A percentile compares a stretch with the other conserved stretches of the same genome.
Conservation (phyloP, 2,329 filamentous ascomycete genomes). For the Stemphylium beticola region DNA sequence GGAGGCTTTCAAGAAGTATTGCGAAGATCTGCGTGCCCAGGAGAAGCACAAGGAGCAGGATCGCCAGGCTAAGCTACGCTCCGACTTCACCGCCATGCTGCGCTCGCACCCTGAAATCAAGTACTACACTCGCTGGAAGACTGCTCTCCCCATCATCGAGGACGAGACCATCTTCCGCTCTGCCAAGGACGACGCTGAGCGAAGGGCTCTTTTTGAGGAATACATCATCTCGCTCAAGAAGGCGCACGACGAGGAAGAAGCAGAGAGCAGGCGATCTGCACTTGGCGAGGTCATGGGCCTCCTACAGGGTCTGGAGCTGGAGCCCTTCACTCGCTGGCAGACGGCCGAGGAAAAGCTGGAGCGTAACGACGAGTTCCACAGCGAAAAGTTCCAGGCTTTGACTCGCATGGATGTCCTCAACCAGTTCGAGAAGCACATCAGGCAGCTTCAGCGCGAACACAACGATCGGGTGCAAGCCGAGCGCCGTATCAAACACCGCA, state of each 20-base stretch:
- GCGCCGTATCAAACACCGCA: slow-evolving; percentile 78
- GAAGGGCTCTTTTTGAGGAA: slow-evolving; percentile 89
- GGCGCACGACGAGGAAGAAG: slow-evolving; percentile 76
- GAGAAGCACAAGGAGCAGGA: slow-evolving; percentile 96
- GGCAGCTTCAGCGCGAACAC: slow-evolving; percentile 84
- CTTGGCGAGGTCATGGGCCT: slow-evolving; percentile 83
- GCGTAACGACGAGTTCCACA: slow-evolving; percentile 76
- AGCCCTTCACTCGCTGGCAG: slow-evolving; percentile 93
- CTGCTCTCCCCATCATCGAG: slow-evolving; percentile 90
- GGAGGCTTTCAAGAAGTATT: slow-evolving; percentile 92
- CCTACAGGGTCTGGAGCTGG: slow-evolving; percentile 79
- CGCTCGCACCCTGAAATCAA: slow-evolving; percentile 96
- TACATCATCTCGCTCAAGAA: slow-evolving; percentile 88
- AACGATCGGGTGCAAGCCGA: slow-evolving; percentile 90
- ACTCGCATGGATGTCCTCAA: slow-evolving; percentile 89
- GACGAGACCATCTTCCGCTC: slow-evolving; percentile 95
- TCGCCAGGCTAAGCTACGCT: slow-evolving; percentile 85
- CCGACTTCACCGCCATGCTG: slow-evolving; percentile 96
- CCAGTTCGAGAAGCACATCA: slow-evolving; percentile 95
- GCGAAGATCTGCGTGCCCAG: slow-evolving; percentile 84
- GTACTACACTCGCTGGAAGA: slow-evolving; percentile 97
- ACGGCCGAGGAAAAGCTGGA: slow-evolving; percentile 85
- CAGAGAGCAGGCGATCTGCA: slow-evolving; percentile 74
- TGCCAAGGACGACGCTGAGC: slow-evolving; percentile 84
- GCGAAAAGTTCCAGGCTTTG: slow-evolving; percentile 82